Evolutionary conservation across 2,329 filamentous ascomycete genomes (phyloP).

Genomic region (Trichoderma sp.): DNA sequence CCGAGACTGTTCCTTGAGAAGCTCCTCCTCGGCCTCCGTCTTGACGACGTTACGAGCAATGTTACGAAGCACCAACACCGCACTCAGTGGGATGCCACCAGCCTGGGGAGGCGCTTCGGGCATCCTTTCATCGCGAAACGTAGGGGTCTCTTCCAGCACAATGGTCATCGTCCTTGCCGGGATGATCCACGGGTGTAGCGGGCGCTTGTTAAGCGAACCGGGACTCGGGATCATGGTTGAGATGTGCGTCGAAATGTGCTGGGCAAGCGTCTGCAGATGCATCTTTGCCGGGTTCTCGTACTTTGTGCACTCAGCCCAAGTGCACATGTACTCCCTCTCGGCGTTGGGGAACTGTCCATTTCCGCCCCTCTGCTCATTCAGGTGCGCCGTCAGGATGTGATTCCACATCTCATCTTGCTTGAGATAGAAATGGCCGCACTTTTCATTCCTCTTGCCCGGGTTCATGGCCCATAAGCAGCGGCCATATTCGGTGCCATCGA

Average conservation of each 20-base stretch:
- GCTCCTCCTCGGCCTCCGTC: constrained; percentile 55
- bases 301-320: constrained; percentile 64
- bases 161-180: constrained; percentile 55
- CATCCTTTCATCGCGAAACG: constrained; percentile 55
- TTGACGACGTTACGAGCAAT: constrained; percentile 66
- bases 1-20: constrained; percentile 46
- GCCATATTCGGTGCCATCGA: constrained; percentile 61
- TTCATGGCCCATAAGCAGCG: constrained; percentile 62
- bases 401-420: constrained; percentile 65
- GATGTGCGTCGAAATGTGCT: constrained; percentile 68
- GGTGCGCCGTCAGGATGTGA: constrained; percentile 65
- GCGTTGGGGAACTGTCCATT: constrained; percentile 56
- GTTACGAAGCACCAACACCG: constrained; percentile 74
- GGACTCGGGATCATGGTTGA: constrained; percentile 38
- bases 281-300: constrained; percentile 46
- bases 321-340: constrained; percentile 55
- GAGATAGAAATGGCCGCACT: constrained; percentile 60
- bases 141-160: constrained; percentile 54
- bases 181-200: constrained; percentile 44
- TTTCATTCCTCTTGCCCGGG: constrained; percentile 38
- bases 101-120: constrained; percentile 59
- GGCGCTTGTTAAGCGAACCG: constrained; percentile 23
- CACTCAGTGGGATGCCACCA: constrained; percentile 74
- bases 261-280: constrained; percentile 51
- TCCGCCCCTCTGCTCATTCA: constrained; percentile 54